Evolutionary conservation across 176 grass and related monocot species (phyloP), one percentile per base, ranked within the genome.

Genomic region (Chloris gayana): DNA sequence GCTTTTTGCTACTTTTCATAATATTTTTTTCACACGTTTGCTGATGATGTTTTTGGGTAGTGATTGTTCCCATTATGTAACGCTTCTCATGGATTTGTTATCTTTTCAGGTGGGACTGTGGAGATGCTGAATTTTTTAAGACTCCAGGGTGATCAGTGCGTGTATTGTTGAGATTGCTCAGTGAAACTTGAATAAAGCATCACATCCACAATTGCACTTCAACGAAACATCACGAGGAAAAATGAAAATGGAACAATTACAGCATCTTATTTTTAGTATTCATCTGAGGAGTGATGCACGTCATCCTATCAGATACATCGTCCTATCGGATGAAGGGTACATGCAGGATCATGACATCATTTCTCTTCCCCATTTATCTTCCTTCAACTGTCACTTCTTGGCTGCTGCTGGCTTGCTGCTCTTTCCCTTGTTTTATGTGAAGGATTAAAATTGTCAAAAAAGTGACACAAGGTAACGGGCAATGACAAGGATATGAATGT

Each of bases 361-460:
- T 47, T 49, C 44, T 51, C 2, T n/a, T 50, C 30, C 39, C 74
- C 76, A 39, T 47, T 47, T 49, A 34, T 51, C 2, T n/a, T 50
- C 24, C 31, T 78, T 80, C 64, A 15, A 22, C 30, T 9, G 4
- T 85, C 79, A 90, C 51, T 90, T 88, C 26, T 93, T 93, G 7
- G 81, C 85, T 39, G 85, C 74, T 67, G 78, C 51, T 27, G 83
- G 79, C 74, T 90, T 93, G 70, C 82, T 80, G 80, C 85, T 88
- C 85, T 85, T 93, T 17, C 42, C 74, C 88, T 88, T 85, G 49
- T 85, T 83, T 76, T 73, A 84, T 29, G 56, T 14, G 24, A 53
- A 81, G 68, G 10, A 29, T 38, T n/a, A 44, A 44, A 46, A 54
- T 25, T 38, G 30, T 73, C 72, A 77, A 3, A 18, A 64, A 19